A percentile compares a stretch with the other conserved stretches of the same genome.
Evolutionary conservation across 2,329 filamentous ascomycete genomes (phyloP).

Genomic region (Cordyceps tenuipes): DNA sequence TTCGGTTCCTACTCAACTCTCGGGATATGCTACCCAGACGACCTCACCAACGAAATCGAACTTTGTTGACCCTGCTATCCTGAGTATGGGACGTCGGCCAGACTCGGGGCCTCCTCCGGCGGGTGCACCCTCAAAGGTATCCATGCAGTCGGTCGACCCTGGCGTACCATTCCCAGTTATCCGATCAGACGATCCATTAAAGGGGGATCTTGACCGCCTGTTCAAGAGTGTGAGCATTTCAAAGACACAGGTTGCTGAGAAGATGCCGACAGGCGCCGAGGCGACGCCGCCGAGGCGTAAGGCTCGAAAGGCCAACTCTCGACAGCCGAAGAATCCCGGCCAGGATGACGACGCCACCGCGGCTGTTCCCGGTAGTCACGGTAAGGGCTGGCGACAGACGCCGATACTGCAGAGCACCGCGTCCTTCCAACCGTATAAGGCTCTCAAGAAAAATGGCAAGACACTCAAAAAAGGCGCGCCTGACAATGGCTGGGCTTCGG

Average conservation of each 20-base stretch:
- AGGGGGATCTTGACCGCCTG: conserved; percentile 4
- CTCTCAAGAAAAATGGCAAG: conserved; percentile 48
- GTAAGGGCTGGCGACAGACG: conserved; percentile 52
- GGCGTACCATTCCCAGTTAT: conserved; percentile 6
- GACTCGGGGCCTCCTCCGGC: conserved; percentile 20
- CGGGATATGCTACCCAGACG: conserved; percentile 18
- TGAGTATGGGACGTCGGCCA: conserved; percentile 53
- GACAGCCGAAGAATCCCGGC: conserved; percentile 22
- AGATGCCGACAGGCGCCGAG: conserved; percentile 15
- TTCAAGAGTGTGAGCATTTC: conserved; percentile 19
- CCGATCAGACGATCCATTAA: neutral
- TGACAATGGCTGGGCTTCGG: conserved; percentile 87
- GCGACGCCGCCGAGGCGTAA: conserved; percentile 25
- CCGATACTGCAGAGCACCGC: conserved; percentile 52
- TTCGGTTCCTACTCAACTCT: conserved; percentile 16
- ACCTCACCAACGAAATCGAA: conserved; percentile 35
- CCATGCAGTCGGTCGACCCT: conserved; percentile 20
- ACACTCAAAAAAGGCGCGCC: conserved; percentile 35
- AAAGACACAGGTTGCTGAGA: conserved; percentile 16
- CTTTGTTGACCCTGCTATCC: conserved; percentile 76
- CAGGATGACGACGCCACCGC: conserved; percentile 20
- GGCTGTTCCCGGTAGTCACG: conserved; percentile 24
- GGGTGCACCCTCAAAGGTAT: conserved; percentile 20
- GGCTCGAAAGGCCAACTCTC: conserved; percentile 24
- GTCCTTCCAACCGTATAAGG: conserved; percentile 55